Evolutionary conservation across 2,329 filamentous ascomycete species (phyloP), one percentile per base, ranked within the genome.

Genomic region (Colletotrichum euphorbiae): DNA sequence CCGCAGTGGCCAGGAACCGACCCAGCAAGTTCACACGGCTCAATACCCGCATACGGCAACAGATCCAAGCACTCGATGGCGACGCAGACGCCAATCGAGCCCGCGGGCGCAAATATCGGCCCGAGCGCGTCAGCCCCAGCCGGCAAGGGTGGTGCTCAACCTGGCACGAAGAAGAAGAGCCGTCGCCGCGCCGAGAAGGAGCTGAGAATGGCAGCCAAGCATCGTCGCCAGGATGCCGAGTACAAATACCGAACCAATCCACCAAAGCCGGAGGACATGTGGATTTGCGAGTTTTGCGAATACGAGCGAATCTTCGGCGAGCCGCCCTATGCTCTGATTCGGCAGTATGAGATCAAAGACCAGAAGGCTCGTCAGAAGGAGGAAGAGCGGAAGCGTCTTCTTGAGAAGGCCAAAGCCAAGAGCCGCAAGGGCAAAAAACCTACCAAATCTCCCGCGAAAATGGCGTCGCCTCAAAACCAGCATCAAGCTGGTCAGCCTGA

Each of bases 221-320:
- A 93, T 71, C 91, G 96, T 6, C 91, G 91, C 67, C 87, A 92
- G 52, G 87, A 93, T 74, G 92, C 96, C 69, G 88, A 92, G 73
- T 91, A 92, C 71, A 86, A 88, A 64, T 97, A 96, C 77, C 89
- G 88, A 70, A 89, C 92, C 73, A 90, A 92, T 74, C 91, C 92
- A 1, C 91, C 92, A 2, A 80, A 82, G 36, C 73, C 73, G 2
- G 91, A 93, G 71, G 93, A 97, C 69, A 87, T 94, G 57, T 98
- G 94, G 93, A 94, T 98, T 52, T 99, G 96, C 80, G 93, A 98
- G 75, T 98, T 98, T 77, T 99, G 96, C 82, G 96, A 99, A 79
- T 99, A 98, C 76, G 95, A 98, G 80, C 89, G 89, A 59, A 98
- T 99, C 56, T 98, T 97, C 77, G 95, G 95, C n/a, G 86, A 86